A percentile compares a stretch with the other conserved stretches of the same genome.
Evolutionary conservation across 495 filamentous ascomycete species (phyloP).

Genomic region (Baudoinia panamericana): DNA sequence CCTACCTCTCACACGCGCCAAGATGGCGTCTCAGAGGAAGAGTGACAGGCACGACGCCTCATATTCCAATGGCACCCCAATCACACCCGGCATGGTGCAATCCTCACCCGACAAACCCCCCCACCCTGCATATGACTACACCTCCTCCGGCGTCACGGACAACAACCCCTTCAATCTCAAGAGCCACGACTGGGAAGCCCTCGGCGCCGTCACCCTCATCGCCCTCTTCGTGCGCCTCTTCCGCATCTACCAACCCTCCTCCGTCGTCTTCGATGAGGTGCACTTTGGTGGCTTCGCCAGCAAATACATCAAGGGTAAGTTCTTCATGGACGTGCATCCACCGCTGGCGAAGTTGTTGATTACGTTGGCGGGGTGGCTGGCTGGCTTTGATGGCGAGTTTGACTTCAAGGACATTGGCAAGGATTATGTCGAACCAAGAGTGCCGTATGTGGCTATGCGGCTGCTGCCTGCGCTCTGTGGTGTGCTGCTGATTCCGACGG

Average conservation of each 20-base stretch:
- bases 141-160: constrained; percentile 48
- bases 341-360: constrained; percentile 94
- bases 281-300: constrained; percentile 97
- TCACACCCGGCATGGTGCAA: not conserved
- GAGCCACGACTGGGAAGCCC: constrained; percentile 62
- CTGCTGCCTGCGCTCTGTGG: constrained; percentile 81
- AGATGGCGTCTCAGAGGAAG: not conserved
- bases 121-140: constrained; percentile 37
- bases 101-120: constrained; percentile 12
- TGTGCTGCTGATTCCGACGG: constrained; percentile 72
- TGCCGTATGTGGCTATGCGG: constrained; percentile 97
- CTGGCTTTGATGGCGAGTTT: constrained; percentile 88
- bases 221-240: constrained; percentile 75
- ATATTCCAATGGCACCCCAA: constrained; percentile 3
- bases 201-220: constrained; percentile 58
- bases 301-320: constrained; percentile 96
- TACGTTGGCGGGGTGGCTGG: constrained; percentile 87
- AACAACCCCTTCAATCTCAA: constrained; percentile 57
- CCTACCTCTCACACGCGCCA: no score
- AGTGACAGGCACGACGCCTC: not conserved
- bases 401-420: constrained; percentile 99
- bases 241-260: constrained; percentile 89
- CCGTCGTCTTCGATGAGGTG: constrained; percentile 97
- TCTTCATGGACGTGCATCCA: constrained; percentile 99
- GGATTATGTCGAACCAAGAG: constrained; percentile 86